These are phyloP conservation scores for Aureobasidium sp. DNA, from an alignment of 2,329 filamentous ascomycete genomes.

Conservation along the genomic window DNA sequence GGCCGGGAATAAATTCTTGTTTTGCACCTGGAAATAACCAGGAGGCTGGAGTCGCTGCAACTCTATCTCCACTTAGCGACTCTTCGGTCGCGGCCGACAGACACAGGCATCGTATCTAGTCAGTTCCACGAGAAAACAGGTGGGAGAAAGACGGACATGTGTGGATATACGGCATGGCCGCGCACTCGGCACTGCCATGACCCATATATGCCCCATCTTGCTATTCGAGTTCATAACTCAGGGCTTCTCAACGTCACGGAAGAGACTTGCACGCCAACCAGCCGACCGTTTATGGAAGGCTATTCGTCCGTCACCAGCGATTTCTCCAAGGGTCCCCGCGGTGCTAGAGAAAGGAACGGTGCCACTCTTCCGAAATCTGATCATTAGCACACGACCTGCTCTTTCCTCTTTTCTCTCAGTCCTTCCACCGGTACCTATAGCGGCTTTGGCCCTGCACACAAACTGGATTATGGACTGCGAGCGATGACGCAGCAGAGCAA, in stretches of 20 bases:
- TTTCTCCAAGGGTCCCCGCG: not conserved
- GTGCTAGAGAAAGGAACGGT: constrained; percentile 4
- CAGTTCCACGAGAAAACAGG: not conserved
- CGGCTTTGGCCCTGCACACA: not conserved
- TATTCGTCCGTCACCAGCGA: not conserved
- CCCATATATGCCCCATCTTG: not conserved
- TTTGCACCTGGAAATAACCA: not conserved
- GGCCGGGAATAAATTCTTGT: not conserved
- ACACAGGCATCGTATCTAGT: not conserved
- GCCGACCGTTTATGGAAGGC: not conserved
- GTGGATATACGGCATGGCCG: not conserved
- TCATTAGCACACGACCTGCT: not conserved
- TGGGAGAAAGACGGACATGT: not conserved
- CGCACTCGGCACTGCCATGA: not conserved
- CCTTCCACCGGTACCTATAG: not conserved
- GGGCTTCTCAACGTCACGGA: not conserved
- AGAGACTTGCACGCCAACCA: not conserved
- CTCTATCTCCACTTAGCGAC: constrained; percentile 9
- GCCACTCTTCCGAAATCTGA: not conserved
- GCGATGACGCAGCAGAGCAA: constrained; percentile 1
- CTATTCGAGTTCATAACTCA: not conserved
- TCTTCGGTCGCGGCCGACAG: not conserved
- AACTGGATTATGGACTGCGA: not conserved
- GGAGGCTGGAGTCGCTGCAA: constrained; percentile 2
- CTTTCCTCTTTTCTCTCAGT: not conserved